These are phyloP conservation scores for Lizanozyma gosingica DNA, from an alignment of 1,139 yeast species.

Conservation along the genomic window DNA sequence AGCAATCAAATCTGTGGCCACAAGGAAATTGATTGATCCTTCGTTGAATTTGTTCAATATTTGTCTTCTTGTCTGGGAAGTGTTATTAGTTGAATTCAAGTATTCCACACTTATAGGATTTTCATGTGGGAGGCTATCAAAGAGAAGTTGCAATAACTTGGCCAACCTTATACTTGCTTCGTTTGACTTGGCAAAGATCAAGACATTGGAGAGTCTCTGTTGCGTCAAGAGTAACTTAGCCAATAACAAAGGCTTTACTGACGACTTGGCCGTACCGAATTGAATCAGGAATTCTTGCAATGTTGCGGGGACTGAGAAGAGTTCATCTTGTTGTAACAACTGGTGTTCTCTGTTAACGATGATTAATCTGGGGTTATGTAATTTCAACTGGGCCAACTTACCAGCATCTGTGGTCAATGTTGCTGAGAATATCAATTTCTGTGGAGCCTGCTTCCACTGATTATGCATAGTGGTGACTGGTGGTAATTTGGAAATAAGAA, in stretches of 20 bases:
- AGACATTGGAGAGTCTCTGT: constrained; percentile 27
- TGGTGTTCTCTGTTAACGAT: constrained; percentile 54
- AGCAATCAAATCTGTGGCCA: constrained; percentile 89
- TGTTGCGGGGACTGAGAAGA: constrained; percentile 43
- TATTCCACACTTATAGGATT: constrained; percentile 18
- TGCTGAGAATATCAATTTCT: constrained; percentile 80
- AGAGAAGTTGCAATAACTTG: constrained; percentile 45
- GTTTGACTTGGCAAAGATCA: constrained; percentile 77
- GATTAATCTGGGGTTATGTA: constrained; percentile 61
- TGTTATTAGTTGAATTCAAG: constrained; percentile 44
- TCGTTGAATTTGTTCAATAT: constrained; percentile 48
- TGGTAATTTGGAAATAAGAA: constrained; percentile 30
- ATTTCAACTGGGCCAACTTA: constrained; percentile 60
- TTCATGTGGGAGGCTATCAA: constrained; percentile 10
- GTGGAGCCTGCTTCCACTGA: constrained; percentile 22
- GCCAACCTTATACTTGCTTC: constrained; percentile 76
- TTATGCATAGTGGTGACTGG: constrained; percentile 6
- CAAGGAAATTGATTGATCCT: constrained; percentile 45
- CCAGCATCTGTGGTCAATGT: constrained; percentile 93
- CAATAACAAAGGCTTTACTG: constrained; percentile 68
- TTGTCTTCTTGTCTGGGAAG: constrained; percentile 30
- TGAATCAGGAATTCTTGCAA: constrained; percentile 44
- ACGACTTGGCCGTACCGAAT: constrained; percentile 46
- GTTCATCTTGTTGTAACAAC: constrained; percentile 36
- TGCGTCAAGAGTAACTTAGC: constrained; percentile 40